Evolutionary conservation across 495 filamentous ascomycete genomes (phyloP), one percentile per base, ranked within the genome.

Genomic region (Aspergillus egyptiacus): DNA sequence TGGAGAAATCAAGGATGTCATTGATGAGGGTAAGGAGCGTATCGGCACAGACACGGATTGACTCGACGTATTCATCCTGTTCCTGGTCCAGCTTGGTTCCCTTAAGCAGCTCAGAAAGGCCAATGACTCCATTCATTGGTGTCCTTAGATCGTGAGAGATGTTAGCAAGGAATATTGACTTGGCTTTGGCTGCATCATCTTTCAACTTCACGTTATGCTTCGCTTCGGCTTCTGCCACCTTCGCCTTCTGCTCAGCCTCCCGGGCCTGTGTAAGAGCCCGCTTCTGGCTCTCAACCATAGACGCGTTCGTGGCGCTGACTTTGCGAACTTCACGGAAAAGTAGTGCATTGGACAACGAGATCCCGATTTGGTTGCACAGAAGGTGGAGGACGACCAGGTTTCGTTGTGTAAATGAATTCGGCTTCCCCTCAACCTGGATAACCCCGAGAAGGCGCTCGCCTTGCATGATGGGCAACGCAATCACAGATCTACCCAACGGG

Each of bases 1-100:
- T 89, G 24, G 88, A 93, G 61, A 93, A 95, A 64, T 96, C 90
- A 1, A 96, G 72, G 18, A 96, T 91, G 56, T 96, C 90, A 60
- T 96, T 95, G 72, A 96, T 96, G 46, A 96, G 84, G 0, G 86
- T 90, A n/a, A 95, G 75, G 6, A 96, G 71, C 6, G 91, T 84
- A 60, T 95, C 88, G 4, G 89, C 90, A 50, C 90, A 96, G 17
- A 95, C 83, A 3, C 87, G 76, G 55, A 95, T 95, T 6, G 86
- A 91, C 61, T 95, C 88, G n/a, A 89, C 86, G 72, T 90, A 93
- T 65, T 87, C 85, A 40, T 87, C 79, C 64, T 96, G 90, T 61
- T 96, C 89, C 46, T 76, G 79, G 48, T 83, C 84, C 45, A 96
- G 73, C 22, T 69, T 68, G 37, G 85, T 94, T 32, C 83, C 85